These are phyloP conservation scores for Phytophthora brassicae DNA, from an alignment of 352 stramenopile species.

Conservation along the genomic window DNA sequence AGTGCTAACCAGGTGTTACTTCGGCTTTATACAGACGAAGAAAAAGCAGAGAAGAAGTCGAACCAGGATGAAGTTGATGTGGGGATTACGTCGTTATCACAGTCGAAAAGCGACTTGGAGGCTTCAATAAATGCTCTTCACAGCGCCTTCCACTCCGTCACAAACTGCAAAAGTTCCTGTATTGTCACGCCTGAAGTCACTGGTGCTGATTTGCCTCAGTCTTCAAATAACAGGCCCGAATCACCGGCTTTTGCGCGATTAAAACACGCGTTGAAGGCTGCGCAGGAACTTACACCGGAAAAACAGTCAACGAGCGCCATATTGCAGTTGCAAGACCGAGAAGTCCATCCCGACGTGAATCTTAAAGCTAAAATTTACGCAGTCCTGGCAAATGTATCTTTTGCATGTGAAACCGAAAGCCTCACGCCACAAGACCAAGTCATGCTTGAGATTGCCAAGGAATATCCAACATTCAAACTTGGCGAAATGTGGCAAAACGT, in stretches of 20 bases:
- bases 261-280: conserved; percentile 65
- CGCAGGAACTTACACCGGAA: conserved; percentile 31
- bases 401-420: conserved; percentile 35
- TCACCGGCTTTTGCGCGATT: conserved; percentile 72
- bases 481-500: conserved; percentile 80
- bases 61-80: conserved; percentile 10
- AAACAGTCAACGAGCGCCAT: conserved; percentile 26
- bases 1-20: conserved; percentile 65
- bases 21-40: conserved; percentile 67
- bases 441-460: conserved; percentile 74
- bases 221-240: conserved; percentile 32
- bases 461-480: conserved; percentile 66
- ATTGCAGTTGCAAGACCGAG: conserved; percentile 33
- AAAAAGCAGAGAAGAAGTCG: conserved; percentile 32
- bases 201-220: conserved; percentile 5
- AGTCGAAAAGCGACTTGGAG: conserved; percentile 17
- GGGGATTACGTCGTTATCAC: conserved; percentile 5
- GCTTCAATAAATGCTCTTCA: conserved; percentile 34
- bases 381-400: conserved; percentile 64
- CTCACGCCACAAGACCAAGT: conserved; percentile 55
- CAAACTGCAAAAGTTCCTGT: conserved; percentile 44
- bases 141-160: conserved; percentile 56
- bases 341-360: conserved; percentile 53
- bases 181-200: conserved; percentile 31
- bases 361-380: conserved; percentile 76